phyloP scores from a whole-genome alignment of 1,284 basidiomycete genomes.

The Ustilago sp. region DNA sequence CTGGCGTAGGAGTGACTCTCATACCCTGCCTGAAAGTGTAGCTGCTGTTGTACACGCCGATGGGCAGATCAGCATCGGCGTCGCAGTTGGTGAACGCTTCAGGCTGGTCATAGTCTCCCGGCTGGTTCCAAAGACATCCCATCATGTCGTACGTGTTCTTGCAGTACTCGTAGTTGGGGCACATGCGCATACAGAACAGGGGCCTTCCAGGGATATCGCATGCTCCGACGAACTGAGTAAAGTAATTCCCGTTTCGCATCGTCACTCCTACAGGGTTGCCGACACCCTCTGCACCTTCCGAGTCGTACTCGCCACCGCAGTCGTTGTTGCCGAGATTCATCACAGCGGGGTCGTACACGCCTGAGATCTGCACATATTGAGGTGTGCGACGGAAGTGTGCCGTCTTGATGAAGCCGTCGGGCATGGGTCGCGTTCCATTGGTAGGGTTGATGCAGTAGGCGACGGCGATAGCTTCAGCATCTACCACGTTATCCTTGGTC shows the following conservation, averaged over 20 bases:
- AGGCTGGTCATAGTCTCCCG: slow-evolving; percentile 55
- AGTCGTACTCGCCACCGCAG: slow-evolving; percentile 58
- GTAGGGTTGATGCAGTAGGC: slow-evolving; percentile 62
- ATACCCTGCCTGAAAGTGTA: slow-evolving; percentile 63
- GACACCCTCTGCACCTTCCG: slow-evolving; percentile 50
- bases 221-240: slow-evolving; percentile 58
- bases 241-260: slow-evolving; percentile 54
- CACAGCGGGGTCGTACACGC: slow-evolving; percentile 57
- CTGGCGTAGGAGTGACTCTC: slow-evolving; percentile 49
- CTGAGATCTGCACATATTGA: slow-evolving; percentile 57
- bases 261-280: slow-evolving; percentile 64
- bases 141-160: slow-evolving; percentile 62
- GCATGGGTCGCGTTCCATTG: slow-evolving; percentile 62
- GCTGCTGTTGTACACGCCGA: slow-evolving; percentile 57
- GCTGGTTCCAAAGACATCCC: slow-evolving; percentile 54
- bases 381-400: slow-evolving; percentile 59
- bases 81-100: slow-evolving; percentile 61
- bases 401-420: slow-evolving; percentile 63
- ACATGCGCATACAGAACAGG: slow-evolving; percentile 60
- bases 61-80: slow-evolving; percentile 55
- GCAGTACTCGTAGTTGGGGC: slow-evolving; percentile 58
- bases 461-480: slow-evolving; percentile 63
- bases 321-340: slow-evolving; percentile 63
- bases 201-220: slow-evolving; percentile 62
- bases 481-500: slow-evolving; percentile 60